Conservation (phyloP, 768 basidiomycete genomes). For the Suillus subalutaceus region DNA sequence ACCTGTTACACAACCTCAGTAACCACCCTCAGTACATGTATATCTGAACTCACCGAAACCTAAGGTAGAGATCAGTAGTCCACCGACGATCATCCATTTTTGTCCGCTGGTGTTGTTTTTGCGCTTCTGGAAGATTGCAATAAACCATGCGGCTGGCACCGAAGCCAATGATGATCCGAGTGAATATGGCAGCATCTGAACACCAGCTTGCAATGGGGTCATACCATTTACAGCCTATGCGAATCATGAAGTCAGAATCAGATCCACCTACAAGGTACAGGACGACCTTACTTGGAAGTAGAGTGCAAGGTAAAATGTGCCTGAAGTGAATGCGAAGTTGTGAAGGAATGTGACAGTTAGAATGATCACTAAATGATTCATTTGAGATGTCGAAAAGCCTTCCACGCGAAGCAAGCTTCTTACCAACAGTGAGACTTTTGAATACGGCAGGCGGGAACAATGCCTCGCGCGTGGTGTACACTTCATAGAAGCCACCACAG, state of each 20-base stretch:
- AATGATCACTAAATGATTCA: constrained; percentile 52
- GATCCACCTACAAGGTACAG: constrained; percentile 7
- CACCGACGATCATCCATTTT: constrained; percentile 63
- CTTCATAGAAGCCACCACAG: constrained; percentile 69
- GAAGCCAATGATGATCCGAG: constrained; percentile 84
- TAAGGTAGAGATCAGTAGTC: constrained; percentile 64
- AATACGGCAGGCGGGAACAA: constrained; percentile 72
- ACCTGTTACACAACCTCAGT: constrained; percentile 45
- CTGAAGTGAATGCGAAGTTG: constrained; percentile 81
- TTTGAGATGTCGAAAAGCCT: constrained; percentile 14
- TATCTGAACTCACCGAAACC: constrained; percentile 65
- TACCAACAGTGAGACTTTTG: constrained; percentile 61
- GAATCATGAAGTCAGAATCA: constrained; percentile 13
- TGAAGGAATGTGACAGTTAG: constrained; percentile 77
- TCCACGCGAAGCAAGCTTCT: constrained; percentile 22
- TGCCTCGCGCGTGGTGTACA: constrained; percentile 64
- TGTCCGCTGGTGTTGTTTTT: constrained; percentile 63
- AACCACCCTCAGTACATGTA: background rate
- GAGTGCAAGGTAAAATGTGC: constrained; percentile 84
- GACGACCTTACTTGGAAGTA: constrained; percentile 69
- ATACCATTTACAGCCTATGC: constrained; percentile 68
- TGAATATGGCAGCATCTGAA: constrained; percentile 81
- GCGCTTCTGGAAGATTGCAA: constrained; percentile 63
- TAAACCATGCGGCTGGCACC: constrained; percentile 85
- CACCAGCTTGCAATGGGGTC: constrained; percentile 71